Evolutionary conservation across 208 protist genomes (phyloP), one percentile per base, ranked within the genome.

Genomic region (Leishmania braziliensis): DNA sequence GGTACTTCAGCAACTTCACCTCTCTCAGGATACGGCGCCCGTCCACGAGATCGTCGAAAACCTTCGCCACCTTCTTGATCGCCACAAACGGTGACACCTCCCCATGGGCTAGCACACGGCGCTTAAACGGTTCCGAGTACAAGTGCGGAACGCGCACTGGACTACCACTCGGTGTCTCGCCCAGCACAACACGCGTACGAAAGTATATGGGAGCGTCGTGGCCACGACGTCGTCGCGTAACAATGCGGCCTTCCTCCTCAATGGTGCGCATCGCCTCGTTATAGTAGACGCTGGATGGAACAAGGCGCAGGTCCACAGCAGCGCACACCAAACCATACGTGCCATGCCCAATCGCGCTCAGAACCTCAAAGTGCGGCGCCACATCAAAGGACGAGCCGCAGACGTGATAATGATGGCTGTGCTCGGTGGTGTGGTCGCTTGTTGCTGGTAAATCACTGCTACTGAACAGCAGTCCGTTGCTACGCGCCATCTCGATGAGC

Each of bases 1-100:
- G 92, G 77, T 96, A 91, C 26, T 85, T 63, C 51, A 99, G 78
- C 39, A 99, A 51, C 79, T 95, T 92, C 60, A 99, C 89, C 85
- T 99, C 98, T 29, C 99, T 88, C 68, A 99, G 79, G 5, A 95
- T 98, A 20, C 98, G 92, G 60, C 99, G 98, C 16, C 93, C 92
- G 75, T 99, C 98, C n/a, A 97, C 95, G 3, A 97, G 71, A 75
- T 99, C 92, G 29, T 97, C 88, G 80, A 99, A 99, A 5, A 97
- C 90, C 46, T 95, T 93, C 1, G 81, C 56, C 66, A 99, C 93
- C 81, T 99, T 99, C 81, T 99, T 99, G 77, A 99, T 99, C 8
- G 98, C 99, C 3, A 99, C 96, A 43, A 95, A 92, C 23, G 88
- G 81, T 0, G 84, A 87, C 68, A 33, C 58, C 66, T 80, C 68